Conservation (phyloP, 306 rosid genomes). For the Corylus heterophylla region DNA sequence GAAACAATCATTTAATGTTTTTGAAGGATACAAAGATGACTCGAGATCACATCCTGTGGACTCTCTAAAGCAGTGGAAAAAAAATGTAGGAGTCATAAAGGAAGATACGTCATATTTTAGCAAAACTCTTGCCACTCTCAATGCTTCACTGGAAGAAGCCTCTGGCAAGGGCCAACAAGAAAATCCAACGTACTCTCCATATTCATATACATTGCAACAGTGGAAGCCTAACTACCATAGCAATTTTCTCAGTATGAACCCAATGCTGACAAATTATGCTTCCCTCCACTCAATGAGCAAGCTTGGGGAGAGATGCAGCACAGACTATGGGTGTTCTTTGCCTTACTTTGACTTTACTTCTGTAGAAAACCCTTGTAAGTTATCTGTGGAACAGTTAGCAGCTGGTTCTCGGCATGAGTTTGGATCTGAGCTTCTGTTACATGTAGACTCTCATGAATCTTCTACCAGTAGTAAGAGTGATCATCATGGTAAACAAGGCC, state of each 20-base stretch:
- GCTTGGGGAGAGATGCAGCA: conserved; percentile 40
- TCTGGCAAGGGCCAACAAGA: conserved; percentile 38
- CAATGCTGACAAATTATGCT: conserved; percentile 62
- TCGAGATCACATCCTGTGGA: conserved; percentile 20
- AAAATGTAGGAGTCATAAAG: conserved; percentile 31
- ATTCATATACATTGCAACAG: conserved; percentile 33
- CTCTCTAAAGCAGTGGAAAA: conserved; percentile 33
- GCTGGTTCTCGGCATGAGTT: conserved; percentile 29
- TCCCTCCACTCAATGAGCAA: conserved; percentile 41
- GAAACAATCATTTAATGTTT: conserved; percentile 32
- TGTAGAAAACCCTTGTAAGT: conserved; percentile 79
- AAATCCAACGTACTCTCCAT: conserved; percentile 33
- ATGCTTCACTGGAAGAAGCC: conserved; percentile 36
- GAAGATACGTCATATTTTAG: conserved; percentile 38
- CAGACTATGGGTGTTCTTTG: conserved; percentile 35
- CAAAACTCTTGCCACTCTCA: conserved; percentile 23
- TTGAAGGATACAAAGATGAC: conserved; percentile 14
- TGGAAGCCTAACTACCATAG: conserved; percentile 38
- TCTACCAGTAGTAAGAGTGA: conserved; percentile 32
- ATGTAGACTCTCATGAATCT: conserved; percentile 31
- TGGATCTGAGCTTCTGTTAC: conserved; percentile 30
- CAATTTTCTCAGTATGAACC: conserved; percentile 70
- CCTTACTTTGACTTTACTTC: conserved; percentile 72
- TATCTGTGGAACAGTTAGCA: conserved; percentile 42
- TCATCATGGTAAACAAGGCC: conserved; percentile 31